Base-by-base conservation (phyloP, 2,329 filamentous ascomycete species). In the Aspergillus neoniger region DNA sequence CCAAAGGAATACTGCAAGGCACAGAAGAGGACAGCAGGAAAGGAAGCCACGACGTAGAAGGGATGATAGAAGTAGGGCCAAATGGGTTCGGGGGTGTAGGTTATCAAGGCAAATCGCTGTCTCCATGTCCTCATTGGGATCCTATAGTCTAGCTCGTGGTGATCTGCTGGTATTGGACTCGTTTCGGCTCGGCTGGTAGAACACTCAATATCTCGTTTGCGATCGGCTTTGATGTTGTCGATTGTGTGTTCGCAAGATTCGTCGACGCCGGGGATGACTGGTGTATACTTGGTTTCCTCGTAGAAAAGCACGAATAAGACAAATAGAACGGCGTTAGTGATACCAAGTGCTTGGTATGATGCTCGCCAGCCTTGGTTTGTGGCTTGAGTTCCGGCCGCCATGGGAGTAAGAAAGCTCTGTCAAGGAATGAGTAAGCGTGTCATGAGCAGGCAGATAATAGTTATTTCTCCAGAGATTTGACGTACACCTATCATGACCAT, bases 11-110 rank as follows among this genome's bases (percentile, higher is more conserved):
- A 80, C 49, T 79, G 76, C 0, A 81, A 23, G 0, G 70, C 75
- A 0, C 74, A 75, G 54, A 77, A 80, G 23, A 77, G 51, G 9
- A 81, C 74, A 0, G 77, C 75, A 1, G 79, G 79, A 10, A 80
- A 77, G 0, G 63, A 49, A 21, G 65, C 60, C 3, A 78, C 63
- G 1, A 73, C 66, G 14, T 67, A 55, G 53, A 76, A 70, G 0
- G 74, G 74, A 12, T 72, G 71, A 38, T 71, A 72, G 48, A 68
- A 71, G 30, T 74, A 69, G 17, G 68, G 68, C 71, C 67, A 73
- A 25, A 74, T 67, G 1, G 72, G 44, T 6, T 71, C 69, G 1
- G 66, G 55, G 0, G 69, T 69, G 4, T 67, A 63, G 1, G 72
- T 72, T 39, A 60, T 52, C 3, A 75, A 39, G 1, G 69, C 61